Conservation (phyloP, 2,329 filamentous ascomycete genomes). For the Nothophaeocryptopus gaeumannii region DNA sequence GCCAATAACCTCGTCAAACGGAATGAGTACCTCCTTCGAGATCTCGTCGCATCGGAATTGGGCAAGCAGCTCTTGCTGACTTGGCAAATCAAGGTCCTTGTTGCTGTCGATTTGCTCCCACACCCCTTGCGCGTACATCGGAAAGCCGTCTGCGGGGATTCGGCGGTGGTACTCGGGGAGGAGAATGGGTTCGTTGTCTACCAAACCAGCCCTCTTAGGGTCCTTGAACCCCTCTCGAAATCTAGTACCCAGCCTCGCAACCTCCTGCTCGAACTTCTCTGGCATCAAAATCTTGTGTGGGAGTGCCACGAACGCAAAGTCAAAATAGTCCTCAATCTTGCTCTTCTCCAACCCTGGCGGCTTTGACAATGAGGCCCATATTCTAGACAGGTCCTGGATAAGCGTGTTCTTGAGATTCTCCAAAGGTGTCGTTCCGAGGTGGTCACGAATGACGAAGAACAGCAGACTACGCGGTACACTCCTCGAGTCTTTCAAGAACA, state of each 20-base stretch:
- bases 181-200: constrained; percentile 78
- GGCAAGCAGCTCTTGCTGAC: constrained; percentile 92
- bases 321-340: constrained; percentile 93
- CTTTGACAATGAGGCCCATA: constrained; percentile 92
- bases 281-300: constrained; percentile 96
- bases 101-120: constrained; percentile 99
- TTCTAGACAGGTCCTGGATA: constrained; percentile 82
- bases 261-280: constrained; percentile 81
- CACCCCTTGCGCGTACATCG: constrained; percentile 85
- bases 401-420: constrained; percentile 86
- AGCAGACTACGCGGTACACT: constrained; percentile 85
- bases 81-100: constrained; percentile 94
- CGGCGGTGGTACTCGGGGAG: constrained; percentile 91
- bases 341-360: constrained; percentile 83
- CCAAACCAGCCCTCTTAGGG: constrained; percentile 57
- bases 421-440: constrained; percentile 87
- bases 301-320: constrained; percentile 93
- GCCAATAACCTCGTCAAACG: constrained; percentile 75
- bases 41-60: constrained; percentile 99
- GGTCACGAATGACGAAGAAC: constrained; percentile 98
- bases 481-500: constrained; percentile 95
- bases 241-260: constrained; percentile 72
- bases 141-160: constrained; percentile 96
- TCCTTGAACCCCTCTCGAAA: constrained; percentile 80
- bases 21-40: constrained; percentile 76